Base-by-base conservation (phyloP, 1,139 yeast genomes). In the Casaregolazyma lundiana region DNA sequence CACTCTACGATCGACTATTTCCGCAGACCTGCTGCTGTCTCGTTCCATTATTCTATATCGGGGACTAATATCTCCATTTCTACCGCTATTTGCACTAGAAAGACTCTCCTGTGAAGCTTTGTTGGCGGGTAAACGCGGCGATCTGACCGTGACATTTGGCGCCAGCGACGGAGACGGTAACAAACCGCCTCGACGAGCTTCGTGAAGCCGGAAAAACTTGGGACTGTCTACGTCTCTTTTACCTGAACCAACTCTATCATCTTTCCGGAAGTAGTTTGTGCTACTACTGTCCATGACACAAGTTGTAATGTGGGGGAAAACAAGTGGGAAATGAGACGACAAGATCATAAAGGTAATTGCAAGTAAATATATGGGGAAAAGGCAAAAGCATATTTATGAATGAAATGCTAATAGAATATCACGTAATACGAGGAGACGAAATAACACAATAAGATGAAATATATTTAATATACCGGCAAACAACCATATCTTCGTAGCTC, bases 1-100 rank as follows among this genome's bases (percentile, higher is more conserved):
- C 6, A 61, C 53, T 44, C 59, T 60, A 15, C 65, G 52, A 19
- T 57, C 60, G 3, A 26, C 32, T n/a, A 57, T 49, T 30, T 62
- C 50, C 2, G 58, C 61, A 9, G 34, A 34, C 11, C 30, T 30
- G 17, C 19, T 20, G 9, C 30, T 15, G 22, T 18, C 35, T 4
- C 21, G 15, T 5, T 32, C 24, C 13, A n/a, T 22, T 22, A 41
- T 15, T 24, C 22, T 34, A n/a, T 41, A 35, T 9, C 34, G 32
- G 1, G 44, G 39, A 11, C 32, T 26, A 15, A 26, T 26, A 26
- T 26, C 32, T 3, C 29, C 9, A n/a, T 26, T 26, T 26, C 11
- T 2, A 11, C 11, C 24, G 24, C 24, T 21, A 21, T 21, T 21
- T 21, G 8, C 24, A 21, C 24, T 8, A 21, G 24, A 21, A 21